These are phyloP conservation scores for Neurospora pannonica DNA, from an alignment of 495 filamentous ascomycete species.

Conservation along the genomic window DNA sequence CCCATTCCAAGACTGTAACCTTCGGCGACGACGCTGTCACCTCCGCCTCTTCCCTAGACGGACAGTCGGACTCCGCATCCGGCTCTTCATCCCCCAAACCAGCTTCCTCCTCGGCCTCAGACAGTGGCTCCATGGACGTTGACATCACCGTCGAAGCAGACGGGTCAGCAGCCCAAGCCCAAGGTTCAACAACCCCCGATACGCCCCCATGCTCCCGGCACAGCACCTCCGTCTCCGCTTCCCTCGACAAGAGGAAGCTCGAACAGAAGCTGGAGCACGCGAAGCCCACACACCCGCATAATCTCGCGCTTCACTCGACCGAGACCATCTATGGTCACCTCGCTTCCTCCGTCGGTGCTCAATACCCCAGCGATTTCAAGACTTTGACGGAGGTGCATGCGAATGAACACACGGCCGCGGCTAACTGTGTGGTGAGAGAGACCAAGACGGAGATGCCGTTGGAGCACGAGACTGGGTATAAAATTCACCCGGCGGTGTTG, in stretches of 20 bases:
- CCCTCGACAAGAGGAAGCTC: neutral
- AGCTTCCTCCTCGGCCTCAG: slow-evolving; percentile 12
- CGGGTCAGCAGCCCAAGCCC: neutral
- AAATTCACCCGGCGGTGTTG: slow-evolving; percentile 37
- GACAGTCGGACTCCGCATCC: slow-evolving; percentile 6
- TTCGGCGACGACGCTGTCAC: neutral
- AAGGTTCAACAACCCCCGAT: slow-evolving; percentile 2
- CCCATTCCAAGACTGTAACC: neutral
- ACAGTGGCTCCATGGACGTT: neutral
- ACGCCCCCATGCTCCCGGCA: slow-evolving; percentile 6
- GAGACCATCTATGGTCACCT: slow-evolving; percentile 12
- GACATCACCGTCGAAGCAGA: neutral
- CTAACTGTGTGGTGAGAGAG: slow-evolving; percentile 31
- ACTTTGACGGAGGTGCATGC: slow-evolving; percentile 25
- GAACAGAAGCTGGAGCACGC: slow-evolving; percentile 3
- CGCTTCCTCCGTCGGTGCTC: slow-evolving; percentile 12
- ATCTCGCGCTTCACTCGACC: neutral
- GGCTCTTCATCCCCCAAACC: slow-evolving; percentile 2
- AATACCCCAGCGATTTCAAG: slow-evolving; percentile 32
- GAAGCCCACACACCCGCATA: slow-evolving; percentile 1
- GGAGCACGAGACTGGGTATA: slow-evolving; percentile 31
- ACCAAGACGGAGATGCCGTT: slow-evolving; percentile 40
- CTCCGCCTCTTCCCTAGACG: neutral
- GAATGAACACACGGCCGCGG: slow-evolving; percentile 20
- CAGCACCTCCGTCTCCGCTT: neutral